A percentile compares a stretch with the other conserved stretches of the same genome.
These are phyloP conservation scores for Vinca major DNA, from an alignment of 305 asterid genomes.

Conservation along the genomic window DNA sequence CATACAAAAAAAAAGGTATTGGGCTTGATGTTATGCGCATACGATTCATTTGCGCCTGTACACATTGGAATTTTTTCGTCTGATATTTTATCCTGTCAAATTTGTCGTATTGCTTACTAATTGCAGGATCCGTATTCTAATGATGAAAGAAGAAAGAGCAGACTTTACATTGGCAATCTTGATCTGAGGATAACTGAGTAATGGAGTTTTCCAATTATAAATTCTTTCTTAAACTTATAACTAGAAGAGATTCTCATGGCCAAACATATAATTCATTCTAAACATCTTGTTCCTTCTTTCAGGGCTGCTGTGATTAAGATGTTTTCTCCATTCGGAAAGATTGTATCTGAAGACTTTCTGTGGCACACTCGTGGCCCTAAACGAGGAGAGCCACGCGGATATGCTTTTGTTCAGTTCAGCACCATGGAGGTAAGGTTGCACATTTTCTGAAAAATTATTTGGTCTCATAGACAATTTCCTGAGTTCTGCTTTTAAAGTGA, in stretches of 20 bases:
- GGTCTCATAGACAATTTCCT: slow-evolving; percentile 18
- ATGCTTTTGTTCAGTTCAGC: slow-evolving; percentile 69
- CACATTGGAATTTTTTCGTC: background rate
- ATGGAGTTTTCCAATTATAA: slow-evolving; percentile 10
- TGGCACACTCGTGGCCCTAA: slow-evolving; percentile 93
- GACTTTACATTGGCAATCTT: slow-evolving; percentile 71
- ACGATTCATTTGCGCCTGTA: background rate
- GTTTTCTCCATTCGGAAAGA: slow-evolving; percentile 75
- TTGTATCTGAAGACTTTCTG: slow-evolving; percentile 68
- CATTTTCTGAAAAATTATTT: slow-evolving; percentile 2
- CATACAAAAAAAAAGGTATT: too few relatives aligned
- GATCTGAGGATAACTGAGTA: slow-evolving; percentile 79
- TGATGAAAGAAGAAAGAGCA: slow-evolving; percentile 57
- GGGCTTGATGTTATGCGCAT: background rate
- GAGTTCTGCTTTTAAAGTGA: slow-evolving; percentile 72
- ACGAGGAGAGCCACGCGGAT: slow-evolving; percentile 74
- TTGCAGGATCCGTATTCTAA: slow-evolving; percentile 34
- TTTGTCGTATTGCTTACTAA: background rate
- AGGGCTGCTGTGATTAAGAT: slow-evolving; percentile 80
- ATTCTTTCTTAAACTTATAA: slow-evolving; percentile 1
- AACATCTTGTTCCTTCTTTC: slow-evolving; percentile 6
- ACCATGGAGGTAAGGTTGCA: slow-evolving; percentile 61
- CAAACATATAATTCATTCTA: background rate
- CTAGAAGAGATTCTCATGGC: background rate
- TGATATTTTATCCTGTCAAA: background rate